These are phyloP conservation scores for Fusarium mundagurra DNA, from an alignment of 2,329 filamentous ascomycete species.

Conservation along the genomic window DNA sequence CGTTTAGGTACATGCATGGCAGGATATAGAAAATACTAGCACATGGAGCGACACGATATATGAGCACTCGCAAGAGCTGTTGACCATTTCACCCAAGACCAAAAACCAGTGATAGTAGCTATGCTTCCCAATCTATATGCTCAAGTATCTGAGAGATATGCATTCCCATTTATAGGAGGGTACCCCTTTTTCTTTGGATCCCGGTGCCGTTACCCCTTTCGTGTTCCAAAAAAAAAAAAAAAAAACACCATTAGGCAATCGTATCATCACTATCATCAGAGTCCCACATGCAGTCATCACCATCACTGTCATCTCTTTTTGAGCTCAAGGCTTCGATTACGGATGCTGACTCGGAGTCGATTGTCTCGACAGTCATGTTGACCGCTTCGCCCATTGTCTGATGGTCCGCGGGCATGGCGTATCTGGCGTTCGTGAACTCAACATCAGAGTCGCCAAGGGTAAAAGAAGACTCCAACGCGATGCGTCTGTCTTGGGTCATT, in stretches of 20 bases:
- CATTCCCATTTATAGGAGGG: background rate
- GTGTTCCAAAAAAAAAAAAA: background rate
- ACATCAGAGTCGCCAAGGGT: slow-evolving; percentile 39
- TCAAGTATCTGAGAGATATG: background rate
- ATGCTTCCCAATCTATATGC: background rate
- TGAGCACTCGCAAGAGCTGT: background rate
- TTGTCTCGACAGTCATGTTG: slow-evolving; percentile 37
- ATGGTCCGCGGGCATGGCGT: slow-evolving; percentile 46
- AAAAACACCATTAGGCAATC: background rate
- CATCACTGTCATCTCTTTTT: slow-evolving; percentile 13
- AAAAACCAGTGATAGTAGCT: background rate
- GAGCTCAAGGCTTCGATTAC: slow-evolving; percentile 7
- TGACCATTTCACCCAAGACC: background rate
- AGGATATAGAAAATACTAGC: slow-evolving; percentile 6
- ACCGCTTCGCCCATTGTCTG: slow-evolving; percentile 41
- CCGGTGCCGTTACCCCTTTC: background rate
- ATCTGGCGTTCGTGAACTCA: slow-evolving; percentile 50
- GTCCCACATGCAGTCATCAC: slow-evolving; percentile 24
- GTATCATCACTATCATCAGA: slow-evolving; percentile 18
- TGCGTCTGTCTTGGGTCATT: slow-evolving; percentile 48
- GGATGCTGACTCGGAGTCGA: slow-evolving; percentile 26
- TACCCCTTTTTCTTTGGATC: background rate
- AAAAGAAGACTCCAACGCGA: slow-evolving; percentile 50
- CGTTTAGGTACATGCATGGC: slow-evolving; percentile 20
- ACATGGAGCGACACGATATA: slow-evolving; percentile 22